Base-by-base conservation (phyloP, 2,329 filamentous ascomycete species). In the Blastomyces silverae region DNA sequence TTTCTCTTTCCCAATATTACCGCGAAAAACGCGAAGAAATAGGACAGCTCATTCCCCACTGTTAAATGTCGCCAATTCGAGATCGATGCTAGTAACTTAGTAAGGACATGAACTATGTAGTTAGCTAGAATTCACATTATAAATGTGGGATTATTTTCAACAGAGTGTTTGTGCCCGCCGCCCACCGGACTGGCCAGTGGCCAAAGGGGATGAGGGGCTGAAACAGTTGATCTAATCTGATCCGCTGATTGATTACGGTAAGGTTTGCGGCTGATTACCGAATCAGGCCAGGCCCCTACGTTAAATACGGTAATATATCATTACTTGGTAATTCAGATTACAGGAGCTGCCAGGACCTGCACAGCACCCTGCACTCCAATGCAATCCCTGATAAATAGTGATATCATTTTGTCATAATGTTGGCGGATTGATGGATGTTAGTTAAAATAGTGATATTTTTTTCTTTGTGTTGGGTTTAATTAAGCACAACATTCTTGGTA, bases 221-320 rank as follows among this genome's bases (percentile, higher is more conserved):
- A 8, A 57, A 17, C 4, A 37, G 31, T 65, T 65, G n/a, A 66
- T 66, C 65, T 66, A 66, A 66, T 66, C 65, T 66, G 65, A 66
- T 66, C 65, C 63, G 65, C 58, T 59, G 63, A 63, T 62, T 65
- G 63, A 66, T 64, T 60, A 58, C 52, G 15, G 28, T 31, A 39
- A 22, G 31, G 31, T 44, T 53, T 42, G 53, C 39, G 53, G 34
- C 42, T 3, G 17, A 20, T 61, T 31, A 3, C 13, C 22, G 42
- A 28, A 15, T 60, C 57, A 1, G 25, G 31, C 39, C 11, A 48
- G 13, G 17, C n/a, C n/a, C 8, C 39, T 37, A 10, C 1, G 6
- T 42, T 22, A 37, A 39, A 37, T 58, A 58, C 56, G 34, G n/a
- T 7, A 58, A n/a, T 20, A n/a, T 37, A 39, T 8, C 20, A 11